phyloP scores from a whole-genome alignment of 495 filamentous ascomycete genomes.

The Hypomontagnella submonticulosa region DNA sequence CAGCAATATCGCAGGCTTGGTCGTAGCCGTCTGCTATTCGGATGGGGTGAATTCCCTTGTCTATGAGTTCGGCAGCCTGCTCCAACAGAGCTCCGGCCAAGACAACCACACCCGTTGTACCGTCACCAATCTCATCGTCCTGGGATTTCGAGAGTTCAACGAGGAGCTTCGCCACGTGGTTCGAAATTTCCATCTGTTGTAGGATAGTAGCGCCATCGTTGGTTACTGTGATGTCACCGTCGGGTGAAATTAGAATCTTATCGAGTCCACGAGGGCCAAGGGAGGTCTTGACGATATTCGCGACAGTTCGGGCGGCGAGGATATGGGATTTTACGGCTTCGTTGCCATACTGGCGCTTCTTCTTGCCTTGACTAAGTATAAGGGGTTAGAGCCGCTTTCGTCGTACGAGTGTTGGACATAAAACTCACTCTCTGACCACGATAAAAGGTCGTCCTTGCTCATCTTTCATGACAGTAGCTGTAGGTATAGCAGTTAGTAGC shows the following conservation, averaged over 20 bases:
- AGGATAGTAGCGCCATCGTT: slow-evolving; percentile 99
- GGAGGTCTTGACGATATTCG: slow-evolving; percentile 97
- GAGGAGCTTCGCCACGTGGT: slow-evolving; percentile 96
- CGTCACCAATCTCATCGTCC: slow-evolving; percentile 98
- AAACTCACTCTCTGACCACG: slow-evolving; percentile 93
- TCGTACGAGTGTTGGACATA: slow-evolving; percentile 5
- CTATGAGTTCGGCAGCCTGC: slow-evolving; percentile 97
- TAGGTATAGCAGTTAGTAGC: slow-evolving; percentile 36
- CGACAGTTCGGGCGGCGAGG: slow-evolving; percentile 92
- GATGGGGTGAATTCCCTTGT: slow-evolving; percentile 99
- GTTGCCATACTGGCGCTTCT: slow-evolving; percentile 95
- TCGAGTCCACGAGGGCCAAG: slow-evolving; percentile 95
- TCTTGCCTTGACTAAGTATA: slow-evolving; percentile 85
- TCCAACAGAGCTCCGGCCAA: slow-evolving; percentile 94
- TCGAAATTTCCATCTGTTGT: slow-evolving; percentile 98
- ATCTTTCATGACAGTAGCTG: slow-evolving; percentile 74
- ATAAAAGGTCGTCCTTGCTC: slow-evolving; percentile 98
- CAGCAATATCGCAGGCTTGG: slow-evolving; percentile 94
- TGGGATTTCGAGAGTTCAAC: slow-evolving; percentile 99
- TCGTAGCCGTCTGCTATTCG: slow-evolving; percentile 98
- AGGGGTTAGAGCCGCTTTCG: slow-evolving; percentile 16
- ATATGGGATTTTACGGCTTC: slow-evolving; percentile 99
- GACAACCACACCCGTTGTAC: slow-evolving; percentile 97
- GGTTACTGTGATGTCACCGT: slow-evolving; percentile 99
- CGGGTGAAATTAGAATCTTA: slow-evolving; percentile 98